Conservation (phyloP, 495 filamentous ascomycete genomes). For the Saxophila tyrrhenica region DNA sequence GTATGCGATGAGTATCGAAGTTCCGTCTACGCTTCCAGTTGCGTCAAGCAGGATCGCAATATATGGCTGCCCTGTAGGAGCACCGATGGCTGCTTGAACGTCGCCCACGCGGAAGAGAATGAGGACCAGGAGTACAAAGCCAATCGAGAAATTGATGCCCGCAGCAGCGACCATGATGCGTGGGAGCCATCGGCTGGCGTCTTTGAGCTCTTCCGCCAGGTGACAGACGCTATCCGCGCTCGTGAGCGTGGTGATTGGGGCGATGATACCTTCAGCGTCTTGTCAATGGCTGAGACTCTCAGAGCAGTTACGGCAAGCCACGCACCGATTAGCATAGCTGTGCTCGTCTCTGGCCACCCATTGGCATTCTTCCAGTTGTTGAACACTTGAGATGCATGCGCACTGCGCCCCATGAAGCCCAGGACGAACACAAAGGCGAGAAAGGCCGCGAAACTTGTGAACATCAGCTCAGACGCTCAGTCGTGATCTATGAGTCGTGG, state of each 20-base stretch:
- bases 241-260: slow-evolving; percentile 22
- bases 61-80: background rate
- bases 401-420: slow-evolving; percentile 18
- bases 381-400: slow-evolving; percentile 15
- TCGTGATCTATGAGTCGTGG: background rate
- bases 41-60: background rate
- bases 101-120: background rate
- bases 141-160: slow-evolving; percentile 19
- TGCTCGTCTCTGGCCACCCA: slow-evolving; percentile 21
- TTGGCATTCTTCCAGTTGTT: slow-evolving; percentile 16
- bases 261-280: slow-evolving; percentile 19
- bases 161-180: slow-evolving; percentile 22
- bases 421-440: slow-evolving; percentile 23
- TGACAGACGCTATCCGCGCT: slow-evolving; percentile 21
- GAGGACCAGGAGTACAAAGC: slow-evolving; percentile 4
- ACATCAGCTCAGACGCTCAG: background rate
- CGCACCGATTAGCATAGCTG: slow-evolving; percentile 16
- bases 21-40: background rate
- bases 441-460: slow-evolving; percentile 9
- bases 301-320: too few relatives aligned
- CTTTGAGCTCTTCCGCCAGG: slow-evolving; percentile 26
- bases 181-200: slow-evolving; percentile 21
- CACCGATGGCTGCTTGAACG: background rate
- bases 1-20: background rate
- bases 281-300: too few relatives aligned